Evolutionary conservation across 768 basidiomycete genomes (phyloP).

Genomic region (Exidia glandulosa): DNA sequence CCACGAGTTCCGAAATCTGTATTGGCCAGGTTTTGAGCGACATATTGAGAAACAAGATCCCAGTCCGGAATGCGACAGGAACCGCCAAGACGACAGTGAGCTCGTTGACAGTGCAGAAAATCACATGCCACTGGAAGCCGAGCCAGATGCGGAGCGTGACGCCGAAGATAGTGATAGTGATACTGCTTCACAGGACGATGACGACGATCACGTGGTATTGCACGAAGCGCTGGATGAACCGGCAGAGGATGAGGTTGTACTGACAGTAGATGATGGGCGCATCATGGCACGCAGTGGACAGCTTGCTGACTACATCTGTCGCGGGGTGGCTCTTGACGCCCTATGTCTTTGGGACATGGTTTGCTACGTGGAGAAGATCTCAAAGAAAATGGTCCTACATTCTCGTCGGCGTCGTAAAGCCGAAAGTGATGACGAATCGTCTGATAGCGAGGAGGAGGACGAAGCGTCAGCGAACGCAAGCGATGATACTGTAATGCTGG

Average conservation of each 20-base stretch:
- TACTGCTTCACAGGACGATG: no score
- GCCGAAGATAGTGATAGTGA: no score
- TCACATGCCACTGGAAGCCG: no score
- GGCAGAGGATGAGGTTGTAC: neutral
- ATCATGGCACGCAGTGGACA: slow-evolving; percentile 10
- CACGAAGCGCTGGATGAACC: neutral
- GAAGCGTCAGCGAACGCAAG: no score
- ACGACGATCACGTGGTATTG: no score
- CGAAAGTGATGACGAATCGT: no score
- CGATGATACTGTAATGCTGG: no score
- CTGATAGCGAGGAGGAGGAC: no score
- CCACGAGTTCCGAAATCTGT: slow-evolving; percentile 23
- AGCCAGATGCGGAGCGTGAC: neutral
- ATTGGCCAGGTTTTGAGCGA: slow-evolving; percentile 24
- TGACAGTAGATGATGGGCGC: slow-evolving; percentile 2
- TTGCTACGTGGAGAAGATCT: slow-evolving; percentile 12
- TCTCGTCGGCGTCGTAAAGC: no score
- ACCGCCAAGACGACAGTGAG: neutral
- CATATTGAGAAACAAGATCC: slow-evolving; percentile 13
- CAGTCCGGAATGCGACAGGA: slow-evolving; percentile 13
- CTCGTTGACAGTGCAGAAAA: no score
- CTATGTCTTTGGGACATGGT: slow-evolving; percentile 23
- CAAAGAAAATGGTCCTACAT: no score
- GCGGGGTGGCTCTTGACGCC: slow-evolving; percentile 8
- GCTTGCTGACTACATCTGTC: slow-evolving; percentile 16